Evolutionary conservation across 352 stramenopile genomes (phyloP), one percentile per base, ranked within the genome.

Genomic region (Globisporangium apiculatum): DNA sequence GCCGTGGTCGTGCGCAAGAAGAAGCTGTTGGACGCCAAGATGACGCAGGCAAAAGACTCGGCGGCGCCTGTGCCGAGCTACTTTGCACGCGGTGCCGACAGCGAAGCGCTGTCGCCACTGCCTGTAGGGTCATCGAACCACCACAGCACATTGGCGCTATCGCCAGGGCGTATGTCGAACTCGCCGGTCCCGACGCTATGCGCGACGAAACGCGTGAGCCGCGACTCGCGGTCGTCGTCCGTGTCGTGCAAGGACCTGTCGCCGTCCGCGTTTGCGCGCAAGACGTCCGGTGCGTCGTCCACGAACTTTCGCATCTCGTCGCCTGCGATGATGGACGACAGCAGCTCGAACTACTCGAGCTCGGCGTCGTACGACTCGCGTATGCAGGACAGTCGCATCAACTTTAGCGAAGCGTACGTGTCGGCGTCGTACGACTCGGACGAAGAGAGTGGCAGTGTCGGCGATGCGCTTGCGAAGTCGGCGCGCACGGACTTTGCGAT

Each of bases 381-480:
- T 24, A 73, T 75, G 37, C 52, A 69, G 54, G 69, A 83, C 64
- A 87, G 76, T 53, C 70, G 76, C n/a, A 72, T 86, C 57, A 75
- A 86, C 64, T 87, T 87, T 60, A 89, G 79, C 53, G 76, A 87
- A 61, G 76, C 81, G 62, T 83, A 75, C 56, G 58, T 53, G 7
- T 55, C 64, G 1, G 69, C 73, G 17, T 80, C 67, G 38, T 71
- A 57, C 53, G 62, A 68, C 38, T 78, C 70, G n/a, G 61, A 82
- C 46, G 60, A 68, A 10, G 45, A 49, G 7, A 49, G 12, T 6
- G 8, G 45, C 40, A 40, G 43, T 7, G n/a, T 55, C 55, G 69
- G 61, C 55, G 71, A 58, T 18, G 57, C 63, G 43, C 57, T 85
- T n/a, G 58, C 63, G 46, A 78, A 76, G 47, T 48, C 51, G 47